Evolutionary conservation across 257 asterid genomes (phyloP).

Genomic region (Scutellaria galericulata): DNA sequence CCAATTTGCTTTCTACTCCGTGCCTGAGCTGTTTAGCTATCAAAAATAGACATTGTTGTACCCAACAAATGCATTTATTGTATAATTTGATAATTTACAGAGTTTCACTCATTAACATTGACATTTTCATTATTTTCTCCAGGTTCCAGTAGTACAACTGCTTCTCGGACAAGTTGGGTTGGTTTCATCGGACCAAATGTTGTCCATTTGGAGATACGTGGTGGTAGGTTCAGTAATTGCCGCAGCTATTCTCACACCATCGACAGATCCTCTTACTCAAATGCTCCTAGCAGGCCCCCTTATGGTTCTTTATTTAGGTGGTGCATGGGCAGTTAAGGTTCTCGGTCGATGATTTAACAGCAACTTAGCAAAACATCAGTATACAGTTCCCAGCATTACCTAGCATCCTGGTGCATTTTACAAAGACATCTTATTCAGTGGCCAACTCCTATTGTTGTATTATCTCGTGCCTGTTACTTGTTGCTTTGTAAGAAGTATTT

Average conservation of each 20-base stretch:
- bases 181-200: constrained; percentile 91
- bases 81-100: background rate
- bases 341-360: constrained; percentile 58
- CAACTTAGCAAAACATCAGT: background rate
- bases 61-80: background rate
- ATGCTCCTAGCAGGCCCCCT: constrained; percentile 93
- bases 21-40: background rate
- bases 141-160: constrained; percentile 98
- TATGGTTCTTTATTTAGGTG: constrained; percentile 92
- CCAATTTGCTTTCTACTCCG: background rate
- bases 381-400: constrained; percentile 1
- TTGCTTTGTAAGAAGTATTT: background rate
- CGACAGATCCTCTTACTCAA: constrained; percentile 97
- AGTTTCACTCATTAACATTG: background rate
- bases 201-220: constrained; percentile 97
- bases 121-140: constrained; percentile 26
- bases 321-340: constrained; percentile 80
- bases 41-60: background rate
- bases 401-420: constrained; percentile 16
- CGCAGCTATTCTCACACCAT: constrained; percentile 97
- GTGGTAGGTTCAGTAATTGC: constrained; percentile 99
- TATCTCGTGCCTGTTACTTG: background rate
- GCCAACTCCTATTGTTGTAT: constrained; percentile 13
- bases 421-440: background rate
- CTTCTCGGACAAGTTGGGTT: constrained; percentile 94